Conservation (phyloP, 805 yeast species). For the Candida pseudoglaebosa region DNA sequence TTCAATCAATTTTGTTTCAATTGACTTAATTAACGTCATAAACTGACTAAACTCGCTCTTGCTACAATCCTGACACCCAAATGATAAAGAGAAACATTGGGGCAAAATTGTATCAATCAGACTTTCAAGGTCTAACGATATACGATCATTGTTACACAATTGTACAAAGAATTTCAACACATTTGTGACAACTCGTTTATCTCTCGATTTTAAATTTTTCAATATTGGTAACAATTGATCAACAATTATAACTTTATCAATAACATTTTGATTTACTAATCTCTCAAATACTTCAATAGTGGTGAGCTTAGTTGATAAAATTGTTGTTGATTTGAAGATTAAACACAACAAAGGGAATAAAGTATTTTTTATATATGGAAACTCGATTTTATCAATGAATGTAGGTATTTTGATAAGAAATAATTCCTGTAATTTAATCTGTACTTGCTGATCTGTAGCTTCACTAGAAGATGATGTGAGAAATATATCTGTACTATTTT, state of each 20-base stretch:
- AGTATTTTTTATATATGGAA: slow-evolving; percentile 66
- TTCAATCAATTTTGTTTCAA: slow-evolving; percentile 18
- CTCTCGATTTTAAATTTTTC: slow-evolving; percentile 71
- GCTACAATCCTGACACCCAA: slow-evolving; percentile 37
- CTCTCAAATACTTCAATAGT: slow-evolving; percentile 58
- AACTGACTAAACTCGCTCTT: slow-evolving; percentile 29
- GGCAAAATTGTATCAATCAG: slow-evolving; percentile 26
- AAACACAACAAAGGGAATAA: slow-evolving; percentile 70
- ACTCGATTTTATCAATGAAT: slow-evolving; percentile 50
- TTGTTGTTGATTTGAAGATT: slow-evolving; percentile 79
- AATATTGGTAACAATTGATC: slow-evolving; percentile 83
- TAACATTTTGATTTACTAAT: slow-evolving; percentile 53
- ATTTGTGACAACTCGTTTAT: slow-evolving; percentile 52
- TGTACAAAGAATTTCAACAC: slow-evolving; percentile 47
- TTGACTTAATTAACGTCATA: slow-evolving; percentile 18
- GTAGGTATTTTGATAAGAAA: slow-evolving; percentile 42
- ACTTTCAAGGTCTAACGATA: slow-evolving; percentile 27
- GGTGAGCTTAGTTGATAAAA: slow-evolving; percentile 70
- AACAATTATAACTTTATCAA: slow-evolving; percentile 66
- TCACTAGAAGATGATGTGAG: slow-evolving; percentile 24
- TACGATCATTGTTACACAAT: slow-evolving; percentile 42
- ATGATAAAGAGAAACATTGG: slow-evolving; percentile 29
- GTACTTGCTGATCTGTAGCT: slow-evolving; percentile 26
- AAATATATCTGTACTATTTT: slow-evolving; percentile 39
- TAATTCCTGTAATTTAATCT: slow-evolving; percentile 46